These are phyloP conservation scores for Trichophaea hybrida DNA, from an alignment of 2,329 filamentous ascomycete species.

Conservation along the genomic window DNA sequence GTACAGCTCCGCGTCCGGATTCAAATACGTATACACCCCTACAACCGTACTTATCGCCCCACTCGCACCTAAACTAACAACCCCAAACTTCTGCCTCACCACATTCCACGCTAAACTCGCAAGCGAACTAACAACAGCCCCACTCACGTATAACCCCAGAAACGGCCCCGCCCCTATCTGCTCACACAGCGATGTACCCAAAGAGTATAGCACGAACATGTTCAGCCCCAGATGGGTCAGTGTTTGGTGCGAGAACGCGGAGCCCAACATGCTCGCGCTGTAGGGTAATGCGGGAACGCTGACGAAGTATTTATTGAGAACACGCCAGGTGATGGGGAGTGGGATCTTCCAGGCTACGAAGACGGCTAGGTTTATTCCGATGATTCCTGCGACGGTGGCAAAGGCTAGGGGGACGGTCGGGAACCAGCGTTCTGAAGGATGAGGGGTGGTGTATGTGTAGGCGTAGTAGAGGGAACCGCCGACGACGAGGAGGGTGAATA, in stretches of 20 bases:
- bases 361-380: constrained; percentile 45
- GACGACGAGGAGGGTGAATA: constrained; percentile 30
- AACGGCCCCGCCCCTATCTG: constrained; percentile 56
- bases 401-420: constrained; percentile 47
- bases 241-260: constrained; percentile 54
- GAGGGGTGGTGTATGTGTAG: constrained; percentile 36
- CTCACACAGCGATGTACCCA: constrained; percentile 54
- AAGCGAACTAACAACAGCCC: constrained; percentile 45
- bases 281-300: constrained; percentile 50
- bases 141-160: constrained; percentile 49
- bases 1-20: constrained; percentile 38
- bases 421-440: constrained; percentile 38
- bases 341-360: constrained; percentile 49
- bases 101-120: constrained; percentile 40
- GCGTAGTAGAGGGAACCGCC: constrained; percentile 28
- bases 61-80: constrained; percentile 50
- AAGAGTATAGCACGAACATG: constrained; percentile 49
- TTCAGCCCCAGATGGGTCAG: constrained; percentile 49
- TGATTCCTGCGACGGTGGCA: constrained; percentile 48
- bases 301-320: constrained; percentile 56
- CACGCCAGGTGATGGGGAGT: constrained; percentile 49
- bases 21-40: constrained; percentile 38
- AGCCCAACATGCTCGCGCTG: constrained; percentile 46
- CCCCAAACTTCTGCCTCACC: constrained; percentile 31
- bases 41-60: constrained; percentile 48